Evolutionary conservation across 257 asterid genomes (phyloP).

Genomic region (Capsicum chinense): DNA sequence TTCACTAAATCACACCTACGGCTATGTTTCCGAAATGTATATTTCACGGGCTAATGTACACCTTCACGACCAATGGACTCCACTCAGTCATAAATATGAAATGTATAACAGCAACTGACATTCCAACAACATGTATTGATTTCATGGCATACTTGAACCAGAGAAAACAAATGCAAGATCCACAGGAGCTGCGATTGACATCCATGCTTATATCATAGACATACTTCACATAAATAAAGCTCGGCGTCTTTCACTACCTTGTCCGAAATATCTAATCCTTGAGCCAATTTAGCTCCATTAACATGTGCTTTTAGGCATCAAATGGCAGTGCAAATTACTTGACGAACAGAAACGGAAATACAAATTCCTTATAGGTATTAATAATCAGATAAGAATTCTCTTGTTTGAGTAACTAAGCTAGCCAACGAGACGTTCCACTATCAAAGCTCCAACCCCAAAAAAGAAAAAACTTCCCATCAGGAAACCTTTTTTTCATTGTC

Average conservation of each 20-base stretch:
- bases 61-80: background rate
- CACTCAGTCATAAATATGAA: background rate
- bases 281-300: background rate
- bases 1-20: background rate
- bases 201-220: background rate
- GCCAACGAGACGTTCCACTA: background rate
- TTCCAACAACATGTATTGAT: background rate
- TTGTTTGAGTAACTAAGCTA: background rate
- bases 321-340: background rate
- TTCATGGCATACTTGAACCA: background rate
- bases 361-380: background rate
- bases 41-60: background rate
- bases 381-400: background rate
- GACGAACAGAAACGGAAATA: background rate
- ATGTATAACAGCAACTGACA: background rate
- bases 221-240: background rate
- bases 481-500: background rate
- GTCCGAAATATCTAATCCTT: background rate
- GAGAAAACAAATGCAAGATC: too few relatives aligned
- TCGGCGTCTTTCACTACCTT: background rate
- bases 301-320: background rate
- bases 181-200: background rate
- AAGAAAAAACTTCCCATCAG: background rate
- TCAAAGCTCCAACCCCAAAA: background rate
- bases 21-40: too few relatives aligned